Evolutionary conservation across 352 stramenopile species (phyloP), one percentile per base, ranked within the genome.

Genomic region (Globisporangium paroecandrum): DNA sequence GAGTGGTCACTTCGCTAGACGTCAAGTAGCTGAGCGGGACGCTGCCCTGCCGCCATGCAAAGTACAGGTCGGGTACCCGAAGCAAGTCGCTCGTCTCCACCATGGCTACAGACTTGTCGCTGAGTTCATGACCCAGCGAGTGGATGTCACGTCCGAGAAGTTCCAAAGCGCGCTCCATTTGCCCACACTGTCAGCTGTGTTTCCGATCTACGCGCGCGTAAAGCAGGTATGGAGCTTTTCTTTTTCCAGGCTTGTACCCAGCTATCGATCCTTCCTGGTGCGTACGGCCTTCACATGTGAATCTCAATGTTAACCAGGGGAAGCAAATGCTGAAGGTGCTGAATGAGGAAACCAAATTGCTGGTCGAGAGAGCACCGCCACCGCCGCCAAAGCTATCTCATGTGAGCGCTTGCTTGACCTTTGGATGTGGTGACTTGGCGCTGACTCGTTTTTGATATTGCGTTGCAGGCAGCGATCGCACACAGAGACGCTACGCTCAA

Each of bases 171-270:
- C 78, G 13, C 59, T 76, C 1, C n/a, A 71, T 0, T 34, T 72
- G 0, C 74, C 79, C 0, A 77, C 79, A 9, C 58, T 89, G 8
- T 70, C 79, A n/a, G 63, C 72, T 2, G 59, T 83, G 18, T 80
- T 87, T 65, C 81, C 81, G 15, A 55, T 87, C 9, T 88, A 83
- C 47, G 72, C 74, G 54, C 73, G 83, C 4, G 32, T 88, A 4
- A 79, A 87, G 49, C 73, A 85, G 73, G 83, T 89, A 74, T 1
- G 49, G 41, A 32, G 3, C 22, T 22, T 24, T 22, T 57, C 24
- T 18, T 27, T 41, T 43, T 8, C 15, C 25, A 25, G 27, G 15
- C 7, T 4, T 49, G 15, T 8, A n/a, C 41, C 41, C 38, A 20
- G 5, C 18, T 20, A 9, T 49, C 41, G 18, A n/a, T 49, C 41